A percentile compares a stretch with the other conserved stretches of the same genome.
Evolutionary conservation across 148 eudicot species (phyloP).

Genomic region (Dianthus caryophyllus): DNA sequence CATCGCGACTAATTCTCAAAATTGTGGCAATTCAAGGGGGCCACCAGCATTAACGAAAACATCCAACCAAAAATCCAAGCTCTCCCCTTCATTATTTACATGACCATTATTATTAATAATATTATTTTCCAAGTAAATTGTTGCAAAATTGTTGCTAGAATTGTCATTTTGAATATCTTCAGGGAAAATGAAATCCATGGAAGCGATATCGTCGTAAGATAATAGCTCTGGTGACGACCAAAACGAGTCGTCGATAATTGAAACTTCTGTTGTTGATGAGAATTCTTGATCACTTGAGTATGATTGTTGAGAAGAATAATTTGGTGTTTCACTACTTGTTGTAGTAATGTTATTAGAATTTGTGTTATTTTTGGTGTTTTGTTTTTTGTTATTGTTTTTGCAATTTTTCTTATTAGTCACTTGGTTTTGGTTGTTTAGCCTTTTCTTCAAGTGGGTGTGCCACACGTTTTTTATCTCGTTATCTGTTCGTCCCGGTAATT

Average conservation of each 20-base stretch:
- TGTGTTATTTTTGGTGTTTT: not conserved
- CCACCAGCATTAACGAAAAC: constrained; percentile 37
- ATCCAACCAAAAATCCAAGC: constrained; percentile 46
- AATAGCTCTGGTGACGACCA: constrained; percentile 42
- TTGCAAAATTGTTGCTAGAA: constrained; percentile 3
- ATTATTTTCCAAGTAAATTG: not conserved
- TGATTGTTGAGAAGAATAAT: constrained; percentile 33
- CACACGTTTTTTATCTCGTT: constrained; percentile 80
- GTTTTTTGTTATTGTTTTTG: not conserved
- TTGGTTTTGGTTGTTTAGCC: constrained; percentile 31
- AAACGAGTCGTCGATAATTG: constrained; percentile 46
- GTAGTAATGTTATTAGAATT: not conserved
- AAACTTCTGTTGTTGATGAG: constrained; percentile 36
- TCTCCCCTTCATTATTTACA: not conserved
- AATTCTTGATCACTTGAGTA: constrained; percentile 33
- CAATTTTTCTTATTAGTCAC: constrained; percentile 12
- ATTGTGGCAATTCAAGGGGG: constrained; percentile 39
- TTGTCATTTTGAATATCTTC: not conserved
- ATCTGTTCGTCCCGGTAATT: constrained; percentile 73
- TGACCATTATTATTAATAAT: not conserved
- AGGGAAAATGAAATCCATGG: not conserved
- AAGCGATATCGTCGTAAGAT: not conserved
- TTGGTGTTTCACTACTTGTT: constrained; percentile 4
- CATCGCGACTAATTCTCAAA: constrained; percentile 21
- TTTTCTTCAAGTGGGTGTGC: constrained; percentile 82